These are phyloP conservation scores for Chlamydomonas sphaeroides DNA, from an alignment of 139 green algal genomes.

Conservation along the genomic window DNA sequence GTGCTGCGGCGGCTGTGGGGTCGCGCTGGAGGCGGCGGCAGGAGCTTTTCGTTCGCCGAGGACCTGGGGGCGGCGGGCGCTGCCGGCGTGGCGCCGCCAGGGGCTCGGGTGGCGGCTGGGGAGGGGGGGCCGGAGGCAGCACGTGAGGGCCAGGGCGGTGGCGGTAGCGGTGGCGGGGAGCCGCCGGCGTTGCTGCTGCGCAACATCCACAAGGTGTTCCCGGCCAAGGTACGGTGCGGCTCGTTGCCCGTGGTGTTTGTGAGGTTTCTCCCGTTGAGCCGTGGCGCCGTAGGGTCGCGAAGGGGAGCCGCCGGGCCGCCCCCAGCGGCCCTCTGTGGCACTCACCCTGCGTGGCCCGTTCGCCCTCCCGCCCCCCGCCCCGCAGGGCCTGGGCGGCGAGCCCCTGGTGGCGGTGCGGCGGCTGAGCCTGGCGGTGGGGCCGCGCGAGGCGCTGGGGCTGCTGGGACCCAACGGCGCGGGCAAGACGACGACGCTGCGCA, in stretches of 20 bases:
- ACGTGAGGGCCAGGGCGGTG: neutral
- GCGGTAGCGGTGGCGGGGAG: neutral
- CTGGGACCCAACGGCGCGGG: slow-evolving; percentile 85
- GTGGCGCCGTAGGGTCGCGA: no score
- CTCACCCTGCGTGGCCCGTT: no score
- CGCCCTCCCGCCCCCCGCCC: neutral
- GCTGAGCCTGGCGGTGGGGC: slow-evolving; percentile 74
- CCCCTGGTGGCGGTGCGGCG: slow-evolving; percentile 64
- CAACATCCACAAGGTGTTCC: slow-evolving; percentile 71
- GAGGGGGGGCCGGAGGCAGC: neutral
- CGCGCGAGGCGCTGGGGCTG: slow-evolving; percentile 75
- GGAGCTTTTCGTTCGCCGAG: neutral
- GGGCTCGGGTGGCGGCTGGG: neutral
- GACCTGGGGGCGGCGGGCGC: no score
- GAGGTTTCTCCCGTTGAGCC: neutral
- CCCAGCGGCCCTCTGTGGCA: no score
- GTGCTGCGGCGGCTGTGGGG: no score
- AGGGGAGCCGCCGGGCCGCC: no score
- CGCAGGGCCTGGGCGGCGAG: neutral
- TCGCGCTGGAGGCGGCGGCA: neutral
- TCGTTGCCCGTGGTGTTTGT: neutral
- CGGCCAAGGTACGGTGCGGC: neutral
- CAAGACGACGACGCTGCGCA: slow-evolving; percentile 78
- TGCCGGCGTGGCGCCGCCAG: no score
- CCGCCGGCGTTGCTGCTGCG: slow-evolving; percentile 66